Base-by-base conservation (phyloP, 768 basidiomycete species). In the Chalciporus pseudorubinellus region DNA sequence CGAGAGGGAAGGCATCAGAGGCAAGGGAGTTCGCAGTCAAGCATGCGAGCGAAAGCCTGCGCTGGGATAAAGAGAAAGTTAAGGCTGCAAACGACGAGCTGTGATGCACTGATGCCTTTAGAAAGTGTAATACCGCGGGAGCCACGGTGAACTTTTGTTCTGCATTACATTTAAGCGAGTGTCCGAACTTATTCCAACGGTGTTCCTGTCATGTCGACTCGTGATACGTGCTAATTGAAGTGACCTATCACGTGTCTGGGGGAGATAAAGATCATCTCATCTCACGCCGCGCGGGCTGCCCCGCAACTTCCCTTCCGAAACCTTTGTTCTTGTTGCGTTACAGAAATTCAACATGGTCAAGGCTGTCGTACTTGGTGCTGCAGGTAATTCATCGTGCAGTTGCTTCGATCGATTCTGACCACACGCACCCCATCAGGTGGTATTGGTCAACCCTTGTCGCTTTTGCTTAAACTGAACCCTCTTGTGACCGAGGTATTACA, bases 291-390 rank as follows among this genome's bases (percentile, higher is more conserved):
- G 13, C 10, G 10, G 29, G 13, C 3, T 31, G 31, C 16, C 34
- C 14, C 14, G 5, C 2, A 9, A 16, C 33, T 16, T 34, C 33
- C 34, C 21, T 19, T 21, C 29, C 11, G 19, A 34, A 6, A 14
- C 46, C 39, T 38, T 14, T 20, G 14, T 36, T 16, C 16, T 36
- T 6, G 9, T 22, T 13, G 12, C 18, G 4, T 40, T 41, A 39
- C 42, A 22, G 12, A 18, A 46, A 20, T 13, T 49, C 16, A 62
- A 53, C 61, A 67, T 63, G 67, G 69, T 69, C 21, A 93, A 95
- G 73, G 92, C 83, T 77, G 92, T 92, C 67, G 93, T 98, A 59
- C 94, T 98, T 68, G 95, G 95, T 71, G 95, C 95, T 75, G 87
- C 91, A 71, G 93, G 92, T 91, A 61, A 48, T 73, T 4, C 57